Percentiles rank a stretch among this genome's conserved stretches.
phyloP scores from a whole-genome alignment of 371 early-diverging fungal genomes.

The Mucor velutinosus region DNA sequence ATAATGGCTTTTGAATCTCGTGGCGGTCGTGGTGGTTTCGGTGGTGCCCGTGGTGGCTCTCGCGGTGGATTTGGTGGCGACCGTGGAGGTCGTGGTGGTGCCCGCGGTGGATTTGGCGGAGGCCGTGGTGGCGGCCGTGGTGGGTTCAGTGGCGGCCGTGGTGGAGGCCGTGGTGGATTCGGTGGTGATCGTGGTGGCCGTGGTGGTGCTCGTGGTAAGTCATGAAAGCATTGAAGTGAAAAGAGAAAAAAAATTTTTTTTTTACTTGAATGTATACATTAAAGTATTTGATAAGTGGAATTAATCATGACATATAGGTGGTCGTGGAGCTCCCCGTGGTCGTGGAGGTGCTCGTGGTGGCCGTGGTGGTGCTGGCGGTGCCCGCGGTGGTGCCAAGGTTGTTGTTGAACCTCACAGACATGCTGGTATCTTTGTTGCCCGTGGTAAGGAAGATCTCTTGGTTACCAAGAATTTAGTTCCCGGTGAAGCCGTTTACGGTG shows the following conservation, averaged over 20 bases:
- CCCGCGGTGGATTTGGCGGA: slow-evolving; percentile 54
- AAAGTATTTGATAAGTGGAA: background rate
- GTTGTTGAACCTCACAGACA: slow-evolving; percentile 98
- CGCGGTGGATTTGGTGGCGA: slow-evolving; percentile 8
- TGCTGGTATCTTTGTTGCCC: slow-evolving; percentile 95
- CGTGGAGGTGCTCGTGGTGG: slow-evolving; percentile 52
- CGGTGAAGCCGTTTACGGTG: slow-evolving; percentile 98
- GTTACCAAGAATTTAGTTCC: slow-evolving; percentile 99
- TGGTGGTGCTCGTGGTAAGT: slow-evolving; percentile 49
- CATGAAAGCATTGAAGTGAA: background rate
- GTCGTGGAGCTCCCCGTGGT: slow-evolving; percentile 32
- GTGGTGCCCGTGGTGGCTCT: slow-evolving; percentile 28
- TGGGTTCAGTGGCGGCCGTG: slow-evolving; percentile 3
- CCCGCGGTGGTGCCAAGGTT: slow-evolving; percentile 89
- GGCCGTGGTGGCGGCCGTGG: slow-evolving; percentile 46
- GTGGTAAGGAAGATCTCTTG: slow-evolving; percentile 99
- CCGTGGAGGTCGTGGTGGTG: slow-evolving; percentile 45
- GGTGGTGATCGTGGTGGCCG: slow-evolving; percentile 36
- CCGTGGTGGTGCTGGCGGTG: slow-evolving; percentile 64
- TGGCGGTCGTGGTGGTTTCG: slow-evolving; percentile 21
- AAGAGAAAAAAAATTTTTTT: background rate
- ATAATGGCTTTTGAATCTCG: slow-evolving; percentile 42
- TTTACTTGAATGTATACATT: background rate
- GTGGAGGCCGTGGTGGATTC: slow-evolving; percentile 29
- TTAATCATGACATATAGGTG: background rate